These are phyloP conservation scores for Brachypodium distachyon DNA, from an alignment of 202 grass and related monocot species.

Conservation along the genomic window DNA sequence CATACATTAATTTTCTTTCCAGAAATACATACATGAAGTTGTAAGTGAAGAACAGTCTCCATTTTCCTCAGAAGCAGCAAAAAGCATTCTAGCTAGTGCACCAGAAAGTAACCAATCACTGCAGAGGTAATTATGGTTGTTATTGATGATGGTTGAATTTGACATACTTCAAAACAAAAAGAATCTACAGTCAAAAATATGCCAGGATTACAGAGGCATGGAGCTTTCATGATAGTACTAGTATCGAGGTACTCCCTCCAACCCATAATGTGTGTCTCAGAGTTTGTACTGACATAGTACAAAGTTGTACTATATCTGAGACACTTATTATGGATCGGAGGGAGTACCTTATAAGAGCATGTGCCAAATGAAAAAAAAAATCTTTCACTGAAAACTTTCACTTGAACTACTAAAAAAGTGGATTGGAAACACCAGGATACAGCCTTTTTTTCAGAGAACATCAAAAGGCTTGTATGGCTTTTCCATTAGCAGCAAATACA, in stretches of 20 bases:
- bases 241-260: no score
- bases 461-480: not conserved
- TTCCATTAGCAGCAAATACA: not conserved
- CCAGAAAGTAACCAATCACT: constrained; percentile 75
- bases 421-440: not conserved
- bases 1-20: no score
- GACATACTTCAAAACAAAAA: not conserved
- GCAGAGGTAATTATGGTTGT: constrained; percentile 12
- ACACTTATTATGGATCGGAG: no score
- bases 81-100: constrained; percentile 59
- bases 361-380: not conserved
- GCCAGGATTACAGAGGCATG: not conserved
- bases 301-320: no score
- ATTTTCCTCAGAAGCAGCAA: constrained; percentile 47
- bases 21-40: constrained; percentile 59
- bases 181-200: not conserved
- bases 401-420: not conserved
- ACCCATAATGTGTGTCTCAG: no score
- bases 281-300: no score
- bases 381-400: not conserved
- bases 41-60: constrained; percentile 61
- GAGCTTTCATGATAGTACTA: not conserved
- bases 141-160: not conserved
- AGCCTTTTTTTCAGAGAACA: not conserved
- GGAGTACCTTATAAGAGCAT: not conserved